phyloP scores from a whole-genome alignment of 2,329 filamentous ascomycete species.

The Hysterium pulicare region DNA sequence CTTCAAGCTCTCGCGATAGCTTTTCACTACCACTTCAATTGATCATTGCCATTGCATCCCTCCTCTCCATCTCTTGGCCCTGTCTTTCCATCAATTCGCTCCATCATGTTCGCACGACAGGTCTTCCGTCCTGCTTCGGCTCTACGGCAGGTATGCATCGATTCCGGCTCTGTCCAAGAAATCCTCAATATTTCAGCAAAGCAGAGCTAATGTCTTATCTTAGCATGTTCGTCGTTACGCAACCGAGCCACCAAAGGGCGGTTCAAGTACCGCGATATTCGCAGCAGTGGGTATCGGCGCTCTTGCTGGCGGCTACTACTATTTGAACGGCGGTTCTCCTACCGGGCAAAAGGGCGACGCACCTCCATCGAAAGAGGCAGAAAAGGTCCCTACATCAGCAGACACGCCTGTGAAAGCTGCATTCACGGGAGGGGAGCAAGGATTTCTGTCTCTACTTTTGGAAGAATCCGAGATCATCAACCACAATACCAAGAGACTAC shows the following conservation, averaged over 20 bases:
- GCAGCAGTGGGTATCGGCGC: slow-evolving; percentile 58
- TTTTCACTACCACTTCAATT: background rate
- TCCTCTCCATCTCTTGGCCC: background rate
- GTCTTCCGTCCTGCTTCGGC: slow-evolving; percentile 41
- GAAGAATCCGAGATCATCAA: slow-evolving; percentile 76
- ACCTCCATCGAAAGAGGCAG: slow-evolving; percentile 31
- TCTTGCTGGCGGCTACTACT: slow-evolving; percentile 55
- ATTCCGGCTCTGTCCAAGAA: slow-evolving; percentile 11
- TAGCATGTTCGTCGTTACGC: slow-evolving; percentile 72
- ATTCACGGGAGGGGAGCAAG: slow-evolving; percentile 84
- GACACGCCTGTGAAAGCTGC: slow-evolving; percentile 46
- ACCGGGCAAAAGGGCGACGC: slow-evolving; percentile 21
- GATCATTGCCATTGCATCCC: background rate
- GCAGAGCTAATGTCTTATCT: slow-evolving; percentile 19
- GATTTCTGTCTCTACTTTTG: slow-evolving; percentile 78
- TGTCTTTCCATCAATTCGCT: slow-evolving; percentile 28
- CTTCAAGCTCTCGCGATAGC: background rate
- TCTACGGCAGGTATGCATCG: slow-evolving; percentile 37
- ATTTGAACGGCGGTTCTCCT: slow-evolving; percentile 28
- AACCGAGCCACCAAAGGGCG: slow-evolving; percentile 56
- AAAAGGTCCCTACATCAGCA: slow-evolving; percentile 39
- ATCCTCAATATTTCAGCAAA: slow-evolving; percentile 17
- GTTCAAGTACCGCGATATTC: slow-evolving; percentile 59
- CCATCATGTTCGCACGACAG: slow-evolving; percentile 43
- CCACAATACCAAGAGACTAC: slow-evolving; percentile 91